These are phyloP conservation scores for Trichoderma gracile DNA, from an alignment of 2,329 filamentous ascomycete genomes.

Conservation along the genomic window DNA sequence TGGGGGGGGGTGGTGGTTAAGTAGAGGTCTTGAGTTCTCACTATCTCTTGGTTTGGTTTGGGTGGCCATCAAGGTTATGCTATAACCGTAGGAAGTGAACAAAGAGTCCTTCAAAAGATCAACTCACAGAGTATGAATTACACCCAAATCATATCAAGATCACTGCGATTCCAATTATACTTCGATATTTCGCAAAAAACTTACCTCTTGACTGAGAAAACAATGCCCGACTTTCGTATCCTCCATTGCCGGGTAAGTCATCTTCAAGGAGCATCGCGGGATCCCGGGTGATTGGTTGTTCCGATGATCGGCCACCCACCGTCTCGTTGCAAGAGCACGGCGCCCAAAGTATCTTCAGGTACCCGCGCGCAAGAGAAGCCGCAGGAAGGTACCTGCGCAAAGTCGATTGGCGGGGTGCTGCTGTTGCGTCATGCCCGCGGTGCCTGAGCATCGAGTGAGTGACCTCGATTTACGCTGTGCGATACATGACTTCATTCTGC, in stretches of 20 bases:
- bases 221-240: no score
- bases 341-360: slow-evolving; percentile 11
- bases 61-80: no score
- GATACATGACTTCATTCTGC: not conserved
- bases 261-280: not conserved
- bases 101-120: no score
- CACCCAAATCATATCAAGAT: no score
- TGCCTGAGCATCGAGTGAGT: slow-evolving; percentile 28
- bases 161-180: no score
- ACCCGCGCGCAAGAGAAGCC: slow-evolving; percentile 7
- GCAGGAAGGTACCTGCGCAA: slow-evolving; percentile 19
- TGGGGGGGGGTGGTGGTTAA: no score
- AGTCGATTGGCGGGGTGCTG: slow-evolving; percentile 13
- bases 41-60: no score
- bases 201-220: no score
- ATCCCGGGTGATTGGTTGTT: slow-evolving; percentile 19
- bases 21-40: no score
- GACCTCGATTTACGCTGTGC: not conserved
- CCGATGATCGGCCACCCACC: not conserved
- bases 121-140: no score
- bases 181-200: no score
- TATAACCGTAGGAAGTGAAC: no score
- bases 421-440: slow-evolving; percentile 39
- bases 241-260: not conserved
- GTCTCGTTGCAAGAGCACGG: not conserved